Evolutionary conservation across 805 yeast species (phyloP).

Genomic region (Starmera amethionina): DNA sequence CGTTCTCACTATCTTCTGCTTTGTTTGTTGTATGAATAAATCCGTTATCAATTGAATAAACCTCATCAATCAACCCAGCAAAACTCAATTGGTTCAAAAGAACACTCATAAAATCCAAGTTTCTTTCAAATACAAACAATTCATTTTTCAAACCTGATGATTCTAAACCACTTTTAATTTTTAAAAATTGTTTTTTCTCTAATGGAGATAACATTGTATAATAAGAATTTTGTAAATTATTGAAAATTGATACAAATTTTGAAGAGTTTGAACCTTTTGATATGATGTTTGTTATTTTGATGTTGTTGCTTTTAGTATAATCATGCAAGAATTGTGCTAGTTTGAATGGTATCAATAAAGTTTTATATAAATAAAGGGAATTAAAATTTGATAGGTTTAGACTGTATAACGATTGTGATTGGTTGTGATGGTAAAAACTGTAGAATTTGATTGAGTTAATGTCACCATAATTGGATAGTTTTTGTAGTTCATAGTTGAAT

Average conservation of each 20-base stretch:
- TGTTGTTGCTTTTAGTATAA: slow-evolving; percentile 33
- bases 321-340: slow-evolving; percentile 32
- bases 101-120: slow-evolving; percentile 63
- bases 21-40: slow-evolving; percentile 14
- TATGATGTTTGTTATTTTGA: slow-evolving; percentile 38
- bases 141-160: slow-evolving; percentile 47
- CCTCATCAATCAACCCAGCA: slow-evolving; percentile 72
- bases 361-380: slow-evolving; percentile 29
- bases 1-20: slow-evolving; percentile 13
- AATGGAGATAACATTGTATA: slow-evolving; percentile 24
- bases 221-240: slow-evolving; percentile 20
- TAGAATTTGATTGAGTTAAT: slow-evolving; percentile 7
- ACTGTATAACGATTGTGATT: slow-evolving; percentile 5
- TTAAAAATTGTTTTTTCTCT: slow-evolving; percentile 19
- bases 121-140: slow-evolving; percentile 69
- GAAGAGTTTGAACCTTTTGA: slow-evolving; percentile 49
- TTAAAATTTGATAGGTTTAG: slow-evolving; percentile 10
- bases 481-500: slow-evolving; percentile 23
- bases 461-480: slow-evolving; percentile 11
- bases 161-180: slow-evolving; percentile 21
- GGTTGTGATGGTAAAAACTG: slow-evolving; percentile 6
- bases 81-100: slow-evolving; percentile 72
- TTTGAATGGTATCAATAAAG: slow-evolving; percentile 19
- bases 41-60: slow-evolving; percentile 40
- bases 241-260: slow-evolving; percentile 34